phyloP scores from a whole-genome alignment of 2,329 filamentous ascomycete genomes.

The Pseudocercospora fijiensis region DNA sequence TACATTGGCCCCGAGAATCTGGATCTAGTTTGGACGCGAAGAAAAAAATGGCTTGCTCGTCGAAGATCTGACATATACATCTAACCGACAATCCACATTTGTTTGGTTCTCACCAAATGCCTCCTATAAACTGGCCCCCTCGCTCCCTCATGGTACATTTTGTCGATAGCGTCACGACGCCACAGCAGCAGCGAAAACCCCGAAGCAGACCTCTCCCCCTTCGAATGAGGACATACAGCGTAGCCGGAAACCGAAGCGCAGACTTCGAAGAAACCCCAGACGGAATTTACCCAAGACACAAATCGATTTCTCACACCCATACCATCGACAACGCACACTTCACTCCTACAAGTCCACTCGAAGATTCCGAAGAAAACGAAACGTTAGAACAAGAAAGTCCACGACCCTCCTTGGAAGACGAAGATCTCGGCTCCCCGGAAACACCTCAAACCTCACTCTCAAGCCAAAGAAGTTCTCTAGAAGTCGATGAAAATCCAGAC shows the following conservation, averaged over 20 bases:
- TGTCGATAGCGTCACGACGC: background rate
- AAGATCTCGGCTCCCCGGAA: slow-evolving; percentile 17
- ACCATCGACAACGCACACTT: slow-evolving; percentile 15
- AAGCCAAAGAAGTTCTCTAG: slow-evolving; percentile 25
- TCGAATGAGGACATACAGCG: slow-evolving; percentile 26
- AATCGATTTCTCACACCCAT: slow-evolving; percentile 20
- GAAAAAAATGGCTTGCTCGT: background rate
- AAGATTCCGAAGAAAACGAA: slow-evolving; percentile 71
- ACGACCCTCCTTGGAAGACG: slow-evolving; percentile 20
- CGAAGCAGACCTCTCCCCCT: slow-evolving; percentile 25
- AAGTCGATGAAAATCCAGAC: slow-evolving; percentile 17
- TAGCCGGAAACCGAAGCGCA: slow-evolving; percentile 17
- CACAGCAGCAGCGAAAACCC: slow-evolving; percentile 8
- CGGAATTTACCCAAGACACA: slow-evolving; percentile 21
- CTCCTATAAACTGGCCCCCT: slow-evolving; percentile 3
- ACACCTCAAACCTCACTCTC: slow-evolving; percentile 23
- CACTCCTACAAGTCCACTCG: slow-evolving; percentile 37
- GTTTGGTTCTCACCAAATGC: background rate
- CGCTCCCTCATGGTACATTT: slow-evolving; percentile 2
- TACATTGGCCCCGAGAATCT: background rate
- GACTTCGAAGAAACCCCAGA: slow-evolving; percentile 19
- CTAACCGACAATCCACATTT: background rate
- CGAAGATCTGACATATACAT: background rate
- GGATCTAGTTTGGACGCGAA: background rate
- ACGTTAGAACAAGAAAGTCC: slow-evolving; percentile 46